Evolutionary conservation across 352 stramenopile genomes (phyloP), one percentile per base, ranked within the genome.

Genomic region (Pythium aquatile): DNA sequence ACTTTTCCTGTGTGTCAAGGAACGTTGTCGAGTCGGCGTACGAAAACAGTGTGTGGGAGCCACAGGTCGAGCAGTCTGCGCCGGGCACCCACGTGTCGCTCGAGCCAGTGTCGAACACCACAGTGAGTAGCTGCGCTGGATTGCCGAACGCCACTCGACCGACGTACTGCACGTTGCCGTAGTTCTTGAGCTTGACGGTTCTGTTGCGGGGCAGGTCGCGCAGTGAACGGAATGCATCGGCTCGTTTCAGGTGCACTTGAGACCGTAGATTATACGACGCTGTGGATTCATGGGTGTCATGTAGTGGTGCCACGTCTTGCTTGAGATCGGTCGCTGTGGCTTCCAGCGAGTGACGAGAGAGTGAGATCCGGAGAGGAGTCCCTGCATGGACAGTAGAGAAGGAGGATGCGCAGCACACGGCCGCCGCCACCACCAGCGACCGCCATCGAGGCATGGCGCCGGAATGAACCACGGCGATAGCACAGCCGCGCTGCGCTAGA

Each of bases 101-200:
- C 17, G 83, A 92, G 29, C 85, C 85, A 20, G 85, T 94, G 55
- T 94, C 85, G 51, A 94, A 92, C 40, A 92, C 81, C 63, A 94
- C 72, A 40, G 85, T 81, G 52, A 92, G 33, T 7, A 70, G 48
- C 65, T 94, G 85, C 51, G 70, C 76, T 14, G 85, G 81, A 56
- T 87, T 89, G 0, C 85, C 85, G 40, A 94, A 87, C n/a, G 81
- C 72, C 32, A 94, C 71, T 10, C 74, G 67, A 16, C 85, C 85
- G 8, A 92, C 83, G 63, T 94, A 94, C 71, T 94, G 85, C 29
- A 94, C 85, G 54, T 91, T 94, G 72, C 85, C 85, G 62, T 90
- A 94, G 72, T 94, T 94, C 58, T 87, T 79, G 55, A 92, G 68
- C 60, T 63, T 39, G 44, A 88, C 75, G 56, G 75, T 77, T 56